These are phyloP conservation scores for Lactarius hatsudake DNA, from an alignment of 768 basidiomycete genomes.

Conservation along the genomic window DNA sequence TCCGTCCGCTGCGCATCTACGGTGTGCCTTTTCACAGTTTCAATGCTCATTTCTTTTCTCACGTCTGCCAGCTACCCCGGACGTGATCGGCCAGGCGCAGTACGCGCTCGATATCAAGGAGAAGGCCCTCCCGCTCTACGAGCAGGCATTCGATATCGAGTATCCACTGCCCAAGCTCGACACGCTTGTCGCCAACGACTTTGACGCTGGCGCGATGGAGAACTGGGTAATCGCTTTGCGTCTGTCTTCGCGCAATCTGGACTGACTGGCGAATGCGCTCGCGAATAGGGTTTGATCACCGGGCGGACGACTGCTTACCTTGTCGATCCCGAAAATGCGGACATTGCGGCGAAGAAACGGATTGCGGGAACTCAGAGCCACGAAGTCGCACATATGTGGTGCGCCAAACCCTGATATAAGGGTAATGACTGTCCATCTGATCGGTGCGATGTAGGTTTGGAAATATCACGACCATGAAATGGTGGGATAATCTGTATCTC, in stretches of 20 bases:
- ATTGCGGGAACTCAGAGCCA: conserved; percentile 79
- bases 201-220: conserved; percentile 91
- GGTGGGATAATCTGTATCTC: conserved; percentile 85
- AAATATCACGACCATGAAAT: conserved; percentile 90
- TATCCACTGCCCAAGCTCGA: conserved; percentile 95
- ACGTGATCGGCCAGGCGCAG: conserved; percentile 78
- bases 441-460: conserved; percentile 60
- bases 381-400: conserved; percentile 86
- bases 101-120: conserved; percentile 88
- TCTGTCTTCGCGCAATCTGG: neutral
- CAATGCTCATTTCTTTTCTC: conserved; percentile 6
- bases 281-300: conserved; percentile 70
- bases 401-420: conserved; percentile 4
- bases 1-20: conserved; percentile 82
- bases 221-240: conserved; percentile 56
- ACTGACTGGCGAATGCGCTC: neutral
- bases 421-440: neutral
- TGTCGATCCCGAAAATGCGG: conserved; percentile 71
- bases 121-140: conserved; percentile 82
- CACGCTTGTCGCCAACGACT: conserved; percentile 86
- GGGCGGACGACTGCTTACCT: conserved; percentile 82
- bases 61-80: conserved; percentile 60
- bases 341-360: conserved; percentile 72
- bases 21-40: conserved; percentile 40
- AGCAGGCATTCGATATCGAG: conserved; percentile 87